Evolutionary conservation across 805 yeast genomes (phyloP).

Genomic region (Schwanniomyces polymorphus): DNA sequence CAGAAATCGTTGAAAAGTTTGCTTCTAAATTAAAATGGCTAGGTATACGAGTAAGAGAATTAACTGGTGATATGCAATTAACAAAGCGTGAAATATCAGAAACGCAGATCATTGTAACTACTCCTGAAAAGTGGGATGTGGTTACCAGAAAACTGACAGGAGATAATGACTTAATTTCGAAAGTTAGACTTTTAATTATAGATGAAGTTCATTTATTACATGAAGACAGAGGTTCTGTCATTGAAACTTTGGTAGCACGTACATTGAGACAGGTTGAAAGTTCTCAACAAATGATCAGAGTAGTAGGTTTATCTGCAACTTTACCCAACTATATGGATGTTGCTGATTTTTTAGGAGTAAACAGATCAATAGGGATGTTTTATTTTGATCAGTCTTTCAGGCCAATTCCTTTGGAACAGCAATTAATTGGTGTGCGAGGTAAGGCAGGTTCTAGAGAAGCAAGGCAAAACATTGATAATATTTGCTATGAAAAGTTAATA

Average conservation of each 20-base stretch:
- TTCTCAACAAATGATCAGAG: slow-evolving; percentile 88
- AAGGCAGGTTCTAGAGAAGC: slow-evolving; percentile 76
- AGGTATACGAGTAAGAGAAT: slow-evolving; percentile 81
- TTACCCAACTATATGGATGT: slow-evolving; percentile 90
- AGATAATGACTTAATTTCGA: slow-evolving; percentile 79
- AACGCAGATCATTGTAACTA: slow-evolving; percentile 88
- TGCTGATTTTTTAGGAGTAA: slow-evolving; percentile 91
- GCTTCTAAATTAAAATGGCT: slow-evolving; percentile 76
- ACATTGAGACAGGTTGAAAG: slow-evolving; percentile 94
- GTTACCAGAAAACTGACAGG: slow-evolving; percentile 93
- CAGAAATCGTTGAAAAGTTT: slow-evolving; percentile 93
- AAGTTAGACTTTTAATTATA: slow-evolving; percentile 81
- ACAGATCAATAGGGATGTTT: slow-evolving; percentile 87
- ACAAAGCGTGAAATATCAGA: slow-evolving; percentile 74
- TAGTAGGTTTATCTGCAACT: slow-evolving; percentile 93
- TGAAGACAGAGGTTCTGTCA: slow-evolving; percentile 97
- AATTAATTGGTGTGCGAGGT: slow-evolving; percentile 81
- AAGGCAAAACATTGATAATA: slow-evolving; percentile 70
- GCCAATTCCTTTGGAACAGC: slow-evolving; percentile 91
- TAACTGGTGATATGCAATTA: slow-evolving; percentile 95
- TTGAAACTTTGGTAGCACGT: slow-evolving; percentile 92
- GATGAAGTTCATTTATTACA: slow-evolving; percentile 97
- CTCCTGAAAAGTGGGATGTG: slow-evolving; percentile 98
- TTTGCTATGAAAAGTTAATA: slow-evolving; percentile 73
- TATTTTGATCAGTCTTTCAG: slow-evolving; percentile 91